phyloP scores from a whole-genome alignment of 441 rosid genomes.

The Capsella rubella region DNA sequence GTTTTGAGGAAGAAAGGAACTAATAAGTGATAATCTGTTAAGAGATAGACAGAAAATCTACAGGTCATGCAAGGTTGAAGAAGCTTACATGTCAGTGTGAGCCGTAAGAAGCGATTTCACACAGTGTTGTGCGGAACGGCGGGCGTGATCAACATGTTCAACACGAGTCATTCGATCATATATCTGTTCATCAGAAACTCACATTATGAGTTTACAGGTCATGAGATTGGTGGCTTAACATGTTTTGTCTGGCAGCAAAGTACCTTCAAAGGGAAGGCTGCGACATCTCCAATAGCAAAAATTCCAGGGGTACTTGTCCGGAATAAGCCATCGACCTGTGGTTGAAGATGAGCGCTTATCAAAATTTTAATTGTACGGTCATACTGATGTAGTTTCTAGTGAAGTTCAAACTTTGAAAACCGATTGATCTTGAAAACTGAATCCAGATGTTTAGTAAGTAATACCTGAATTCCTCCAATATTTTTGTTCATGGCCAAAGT shows the following conservation, averaged over 20 bases:
- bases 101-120: conserved; percentile 73
- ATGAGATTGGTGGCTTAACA: conserved; percentile 11
- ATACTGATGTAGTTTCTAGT: background rate
- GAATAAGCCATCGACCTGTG: conserved; percentile 86
- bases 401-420: background rate
- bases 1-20: conserved; percentile 23
- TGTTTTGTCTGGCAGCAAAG: conserved; percentile 30
- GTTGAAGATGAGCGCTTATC: conserved; percentile 38
- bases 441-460: background rate
- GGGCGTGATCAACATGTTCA: conserved; percentile 95
- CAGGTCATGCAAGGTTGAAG: conserved; percentile 2
- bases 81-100: conserved; percentile 69
- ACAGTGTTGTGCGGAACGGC: conserved; percentile 90
- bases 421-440: background rate
- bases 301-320: conserved; percentile 85
- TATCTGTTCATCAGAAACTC: conserved; percentile 56
- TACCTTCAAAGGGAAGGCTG: conserved; percentile 95
- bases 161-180: conserved; percentile 83
- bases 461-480: conserved; percentile 89
- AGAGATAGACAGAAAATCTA: background rate
- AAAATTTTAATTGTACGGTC: conserved; percentile 6
- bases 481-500: conserved; percentile 60
- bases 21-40: conserved; percentile 30
- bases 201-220: conserved; percentile 21
- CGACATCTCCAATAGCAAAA: conserved; percentile 93